These are phyloP conservation scores for Coniochaeta sp. DNA, from an alignment of 2,329 filamentous ascomycete species.

Conservation along the genomic window DNA sequence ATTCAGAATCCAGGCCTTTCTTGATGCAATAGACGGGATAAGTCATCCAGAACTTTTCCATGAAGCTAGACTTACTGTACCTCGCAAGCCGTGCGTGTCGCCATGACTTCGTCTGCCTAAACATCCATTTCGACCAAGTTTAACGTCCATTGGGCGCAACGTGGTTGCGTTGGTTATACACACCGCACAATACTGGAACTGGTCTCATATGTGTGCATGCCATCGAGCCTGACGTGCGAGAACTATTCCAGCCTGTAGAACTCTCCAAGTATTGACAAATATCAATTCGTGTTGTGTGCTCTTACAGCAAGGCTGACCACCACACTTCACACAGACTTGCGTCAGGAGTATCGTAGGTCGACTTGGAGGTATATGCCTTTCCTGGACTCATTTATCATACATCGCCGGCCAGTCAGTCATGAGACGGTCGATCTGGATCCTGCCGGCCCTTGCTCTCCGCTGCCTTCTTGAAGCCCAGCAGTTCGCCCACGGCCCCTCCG, in stretches of 20 bases:
- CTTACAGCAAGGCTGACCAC: not conserved
- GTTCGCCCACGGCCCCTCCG: conserved; percentile 48
- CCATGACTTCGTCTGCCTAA: no score
- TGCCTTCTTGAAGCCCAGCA: conserved; percentile 52
- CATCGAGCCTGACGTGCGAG: no score
- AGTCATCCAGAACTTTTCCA: not conserved
- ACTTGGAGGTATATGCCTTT: not conserved
- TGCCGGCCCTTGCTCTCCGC: conserved; percentile 11
- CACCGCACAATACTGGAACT: no score
- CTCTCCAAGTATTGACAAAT: not conserved
- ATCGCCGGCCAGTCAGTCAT: not conserved
- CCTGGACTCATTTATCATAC: conserved; percentile 5
- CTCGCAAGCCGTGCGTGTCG: no score
- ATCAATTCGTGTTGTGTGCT: not conserved
- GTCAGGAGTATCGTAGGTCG: not conserved
- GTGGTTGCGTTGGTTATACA: no score
- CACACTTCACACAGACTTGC: not conserved
- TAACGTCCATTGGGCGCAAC: no score
- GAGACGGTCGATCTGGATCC: not conserved
- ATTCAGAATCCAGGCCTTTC: conserved; percentile 1
- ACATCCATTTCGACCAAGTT: no score
- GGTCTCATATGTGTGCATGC: no score
- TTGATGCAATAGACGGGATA: not conserved
- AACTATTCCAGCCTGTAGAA: not conserved
- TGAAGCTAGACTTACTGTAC: not conserved